These are phyloP conservation scores for Geosmithia flava DNA, from an alignment of 2,329 filamentous ascomycete genomes.

Conservation along the genomic window DNA sequence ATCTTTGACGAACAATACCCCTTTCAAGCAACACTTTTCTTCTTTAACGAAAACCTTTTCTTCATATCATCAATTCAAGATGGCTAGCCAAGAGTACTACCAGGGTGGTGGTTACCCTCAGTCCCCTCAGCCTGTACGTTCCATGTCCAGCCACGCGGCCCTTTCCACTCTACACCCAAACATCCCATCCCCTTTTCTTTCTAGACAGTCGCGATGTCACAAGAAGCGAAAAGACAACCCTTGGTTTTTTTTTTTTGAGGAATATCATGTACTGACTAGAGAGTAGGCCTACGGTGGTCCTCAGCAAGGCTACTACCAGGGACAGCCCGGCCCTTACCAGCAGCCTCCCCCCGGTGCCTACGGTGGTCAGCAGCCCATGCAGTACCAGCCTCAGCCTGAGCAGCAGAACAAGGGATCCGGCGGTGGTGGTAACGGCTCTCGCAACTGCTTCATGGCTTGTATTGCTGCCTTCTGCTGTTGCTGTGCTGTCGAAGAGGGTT, in stretches of 20 bases:
- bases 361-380: constrained; percentile 21
- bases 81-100: constrained; percentile 30
- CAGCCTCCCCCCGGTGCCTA: constrained; percentile 1
- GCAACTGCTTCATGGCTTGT: constrained; percentile 32
- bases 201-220: too few relatives aligned
- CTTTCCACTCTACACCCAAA: background rate
- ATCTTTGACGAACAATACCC: background rate
- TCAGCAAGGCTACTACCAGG: background rate
- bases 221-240: background rate
- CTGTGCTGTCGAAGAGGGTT: constrained; percentile 35
- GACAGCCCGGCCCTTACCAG: constrained; percentile 7
- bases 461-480: constrained; percentile 37
- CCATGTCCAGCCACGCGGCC: background rate
- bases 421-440: constrained; percentile 7
- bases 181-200: background rate
- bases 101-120: constrained; percentile 15
- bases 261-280: too few relatives aligned
- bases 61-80: constrained; percentile 5
- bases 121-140: constrained; percentile 25
- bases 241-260: too few relatives aligned
- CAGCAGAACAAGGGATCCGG: constrained; percentile 7
- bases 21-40: background rate
- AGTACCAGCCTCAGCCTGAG: constrained; percentile 15
- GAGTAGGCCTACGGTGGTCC: background rate
- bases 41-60: background rate